Evolutionary conservation across 2,329 filamentous ascomycete species (phyloP).

Genomic region (Cephalotrichum gorgonifer): DNA sequence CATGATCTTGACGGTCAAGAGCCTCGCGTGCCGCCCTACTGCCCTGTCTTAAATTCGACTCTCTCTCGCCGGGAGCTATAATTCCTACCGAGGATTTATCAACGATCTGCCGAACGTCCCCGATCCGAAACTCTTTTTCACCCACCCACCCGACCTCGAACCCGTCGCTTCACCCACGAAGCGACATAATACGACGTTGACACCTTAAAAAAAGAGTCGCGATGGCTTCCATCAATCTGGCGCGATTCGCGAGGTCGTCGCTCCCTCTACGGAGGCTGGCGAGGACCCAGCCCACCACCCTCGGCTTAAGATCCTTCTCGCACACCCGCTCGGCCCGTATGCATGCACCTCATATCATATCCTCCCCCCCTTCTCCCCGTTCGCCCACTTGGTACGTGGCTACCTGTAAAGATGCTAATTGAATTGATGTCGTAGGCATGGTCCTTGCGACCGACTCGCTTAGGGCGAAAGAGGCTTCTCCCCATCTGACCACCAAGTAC

Average conservation of each 20-base stretch:
- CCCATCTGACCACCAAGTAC: conserved; percentile 82
- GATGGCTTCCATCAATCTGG: not conserved
- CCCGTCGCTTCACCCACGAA: too few relatives aligned
- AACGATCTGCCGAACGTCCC: too few relatives aligned
- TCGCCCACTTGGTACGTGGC: not conserved
- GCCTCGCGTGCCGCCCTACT: too few relatives aligned
- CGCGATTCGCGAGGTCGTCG: conserved; percentile 29
- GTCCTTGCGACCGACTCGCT: conserved; percentile 80
- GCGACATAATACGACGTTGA: too few relatives aligned
- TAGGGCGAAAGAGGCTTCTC: conserved; percentile 85
- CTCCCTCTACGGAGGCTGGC: conserved; percentile 54
- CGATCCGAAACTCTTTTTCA: too few relatives aligned
- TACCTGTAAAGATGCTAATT: not conserved
- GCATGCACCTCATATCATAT: conserved; percentile 18
- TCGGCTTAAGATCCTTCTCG: conserved; percentile 60
- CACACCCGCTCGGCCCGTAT: conserved; percentile 72
- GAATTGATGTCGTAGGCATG: conserved; percentile 45
- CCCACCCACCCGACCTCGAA: too few relatives aligned
- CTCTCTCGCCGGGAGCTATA: too few relatives aligned
- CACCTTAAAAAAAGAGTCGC: not conserved
- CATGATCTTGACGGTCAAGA: too few relatives aligned
- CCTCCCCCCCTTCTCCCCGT: not conserved
- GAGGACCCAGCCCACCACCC: conserved; percentile 31
- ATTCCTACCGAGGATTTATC: too few relatives aligned
- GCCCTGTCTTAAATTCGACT: too few relatives aligned